Evolutionary conservation across 2,329 filamentous ascomycete species (phyloP), one percentile per base, ranked within the genome.

Genomic region (Botrytis byssoidea): DNA sequence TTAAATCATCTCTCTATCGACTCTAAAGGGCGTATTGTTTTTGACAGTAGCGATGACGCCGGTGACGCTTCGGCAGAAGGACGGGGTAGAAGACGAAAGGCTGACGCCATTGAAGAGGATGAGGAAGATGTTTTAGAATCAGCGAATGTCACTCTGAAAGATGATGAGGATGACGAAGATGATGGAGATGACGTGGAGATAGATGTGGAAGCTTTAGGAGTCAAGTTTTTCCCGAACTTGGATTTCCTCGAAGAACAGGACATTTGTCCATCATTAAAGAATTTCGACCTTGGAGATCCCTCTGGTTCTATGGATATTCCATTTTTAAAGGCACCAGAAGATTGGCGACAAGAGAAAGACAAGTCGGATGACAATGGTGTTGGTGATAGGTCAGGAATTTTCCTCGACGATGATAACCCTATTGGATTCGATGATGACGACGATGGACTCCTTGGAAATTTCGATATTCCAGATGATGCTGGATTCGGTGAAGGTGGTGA

Each of bases 1-100:
- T 87, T 99, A 46, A 99, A 99, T 80, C 95, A 99, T 83, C 86
- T 99, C n/a, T 93, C 95, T 80, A 98, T 99, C 77, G 96, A 99
- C 82, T 89, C 90, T 2, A 90, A 94, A 76, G 96, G 96, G 60
- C 90, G 95, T 51, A 99, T 99, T 75, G 95, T 99, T 8, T 99
- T 99, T 81, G 96, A 99, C 83, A 98, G 95, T 84, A 98, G 95
- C 80, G 95, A 99, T 81, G 96, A 98, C 81, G 83, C 88, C 32
- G 88, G 85, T 25, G 89, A 91, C 76, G 84, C 84, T 29, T 83
- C 85, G 82, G 80, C 80, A 80, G 74, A 81, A 74, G 79, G 78
- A 20, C 74, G 77, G 71, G 77, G 74, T 14, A 78, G 75, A 48
- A 76, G 77, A 74, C 68, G 79, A 57, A 82, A 81, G 71, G 94